Base-by-base conservation (phyloP, 495 filamentous ascomycete genomes). In the Aspergillus nanangensis region DNA sequence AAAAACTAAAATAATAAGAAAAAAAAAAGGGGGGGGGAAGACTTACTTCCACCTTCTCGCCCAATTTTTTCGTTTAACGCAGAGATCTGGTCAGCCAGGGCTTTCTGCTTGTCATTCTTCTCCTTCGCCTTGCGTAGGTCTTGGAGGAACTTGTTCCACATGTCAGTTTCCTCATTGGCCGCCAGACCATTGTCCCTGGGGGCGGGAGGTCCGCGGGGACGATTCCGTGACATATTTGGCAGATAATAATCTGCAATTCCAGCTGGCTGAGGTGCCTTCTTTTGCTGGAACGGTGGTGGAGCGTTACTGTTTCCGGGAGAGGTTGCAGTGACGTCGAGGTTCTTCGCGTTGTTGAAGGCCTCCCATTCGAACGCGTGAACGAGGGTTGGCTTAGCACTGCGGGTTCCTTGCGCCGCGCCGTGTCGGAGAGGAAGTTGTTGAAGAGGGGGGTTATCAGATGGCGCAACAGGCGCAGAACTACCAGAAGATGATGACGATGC, bases 71-170 rank as follows among this genome's bases (percentile, higher is more conserved):
- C 69, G 45, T 80, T 75, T 44, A 80, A 51, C 2, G 76, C 65
- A 11, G 77, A 61, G 44, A 84, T 83, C 43, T 78, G 71, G 34
- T 71, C 63, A 0, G 69, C 67, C 24, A 81, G 44, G 7, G 59
- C 65, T 25, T 66, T 67, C 38, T 73, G 66, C 48, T 79, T 79
- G 45, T 76, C 73, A 47, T 82, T 76, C 45, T 82, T 80, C 51
- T 85, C 80, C 57, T 81, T 81, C 21, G 76, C 78, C 51, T 72
- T 72, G 42, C 67, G 69, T 21, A 79, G 63, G 51, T 82, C 79
- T 34, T 72, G 76, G 21, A 75, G 67, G 37, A 85, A 80, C 47
- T 77, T 72, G 44, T 73, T 80, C 81, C 81, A 85, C 59, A 85
- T 71, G 45, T 76, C 73, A 34, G 77, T 73, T 57, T 84, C 81